Evolutionary conservation across 1,284 basidiomycete genomes (phyloP).

Genomic region (Fomitopsis pinicola): DNA sequence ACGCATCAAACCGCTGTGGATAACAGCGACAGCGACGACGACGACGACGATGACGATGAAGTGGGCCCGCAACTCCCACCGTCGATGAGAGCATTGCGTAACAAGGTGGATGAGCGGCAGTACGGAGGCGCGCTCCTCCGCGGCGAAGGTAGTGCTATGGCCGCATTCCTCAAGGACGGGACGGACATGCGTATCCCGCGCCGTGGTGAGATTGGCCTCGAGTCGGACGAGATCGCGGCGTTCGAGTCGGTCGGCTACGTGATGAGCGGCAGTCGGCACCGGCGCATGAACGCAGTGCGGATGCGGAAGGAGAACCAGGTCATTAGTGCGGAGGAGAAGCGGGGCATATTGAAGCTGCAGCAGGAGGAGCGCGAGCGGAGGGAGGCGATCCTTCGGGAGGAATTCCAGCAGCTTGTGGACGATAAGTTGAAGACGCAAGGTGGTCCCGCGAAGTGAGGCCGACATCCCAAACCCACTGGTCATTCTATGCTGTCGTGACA

Average conservation of each 20-base stretch:
- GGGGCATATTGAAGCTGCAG: slow-evolving; percentile 89
- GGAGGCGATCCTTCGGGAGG: slow-evolving; percentile 73
- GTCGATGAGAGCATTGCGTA: slow-evolving; percentile 28
- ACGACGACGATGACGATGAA: slow-evolving; percentile 45
- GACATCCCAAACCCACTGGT: neutral
- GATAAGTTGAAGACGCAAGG: slow-evolving; percentile 58
- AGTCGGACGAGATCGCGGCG: slow-evolving; percentile 79
- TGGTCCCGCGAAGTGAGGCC: slow-evolving; percentile 20
- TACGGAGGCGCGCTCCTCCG: slow-evolving; percentile 86
- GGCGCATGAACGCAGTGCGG: slow-evolving; percentile 95
- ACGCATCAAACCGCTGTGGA: slow-evolving; percentile 1
- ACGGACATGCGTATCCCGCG: slow-evolving; percentile 90
- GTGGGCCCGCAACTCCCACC: slow-evolving; percentile 57
- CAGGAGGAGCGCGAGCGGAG: slow-evolving; percentile 89
- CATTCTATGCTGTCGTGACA: neutral
- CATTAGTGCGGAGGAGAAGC: slow-evolving; percentile 95
- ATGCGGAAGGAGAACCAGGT: slow-evolving; percentile 99
- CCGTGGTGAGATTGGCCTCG: slow-evolving; percentile 96
- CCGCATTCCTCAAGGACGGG: slow-evolving; percentile 88
- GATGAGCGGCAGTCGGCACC: slow-evolving; percentile 93
- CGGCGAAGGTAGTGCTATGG: slow-evolving; percentile 97
- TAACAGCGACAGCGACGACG: slow-evolving; percentile 32
- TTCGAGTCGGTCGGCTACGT: slow-evolving; percentile 95
- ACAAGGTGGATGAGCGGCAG: slow-evolving; percentile 66
- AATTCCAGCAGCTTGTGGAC: slow-evolving; percentile 76